These are phyloP conservation scores for Fragaria vesca DNA, from an alignment of 306 rosid genomes.

Conservation along the genomic window DNA sequence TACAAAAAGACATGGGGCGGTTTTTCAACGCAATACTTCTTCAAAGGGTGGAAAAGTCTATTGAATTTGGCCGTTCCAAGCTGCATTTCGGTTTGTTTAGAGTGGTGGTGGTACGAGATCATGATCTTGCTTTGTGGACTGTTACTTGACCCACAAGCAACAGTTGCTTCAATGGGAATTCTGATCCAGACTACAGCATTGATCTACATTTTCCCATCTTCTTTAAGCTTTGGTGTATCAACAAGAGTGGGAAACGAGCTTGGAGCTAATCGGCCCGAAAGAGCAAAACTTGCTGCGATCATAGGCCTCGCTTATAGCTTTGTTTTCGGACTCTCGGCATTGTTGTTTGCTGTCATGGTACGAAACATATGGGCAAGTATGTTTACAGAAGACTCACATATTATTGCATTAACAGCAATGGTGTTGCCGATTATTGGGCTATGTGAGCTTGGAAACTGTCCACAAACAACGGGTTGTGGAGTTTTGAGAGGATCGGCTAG, in stretches of 20 bases:
- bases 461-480: slow-evolving; percentile 86
- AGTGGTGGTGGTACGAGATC: slow-evolving; percentile 99
- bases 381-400: slow-evolving; percentile 67
- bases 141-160: slow-evolving; percentile 72
- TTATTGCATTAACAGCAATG: slow-evolving; percentile 60
- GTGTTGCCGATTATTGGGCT: slow-evolving; percentile 82
- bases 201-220: slow-evolving; percentile 90
- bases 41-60: slow-evolving; percentile 51
- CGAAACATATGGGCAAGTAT: slow-evolving; percentile 71
- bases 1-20: slow-evolving; percentile 68
- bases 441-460: slow-evolving; percentile 90
- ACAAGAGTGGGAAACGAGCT: slow-evolving; percentile 90
- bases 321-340: slow-evolving; percentile 56
- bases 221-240: slow-evolving; percentile 79
- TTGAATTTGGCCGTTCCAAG: slow-evolving; percentile 72
- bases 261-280: slow-evolving; percentile 59
- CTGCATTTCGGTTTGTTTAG: slow-evolving; percentile 88
- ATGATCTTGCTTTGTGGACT: slow-evolving; percentile 87
- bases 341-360: slow-evolving; percentile 55
- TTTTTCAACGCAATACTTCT: slow-evolving; percentile 44
- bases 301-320: slow-evolving; percentile 70
- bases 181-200: slow-evolving; percentile 83
- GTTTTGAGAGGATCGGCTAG: slow-evolving; percentile 87
- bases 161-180: slow-evolving; percentile 93
- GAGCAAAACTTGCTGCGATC: slow-evolving; percentile 55